Evolutionary conservation across 805 yeast species (phyloP).

Genomic region (Tetrapisispora pingtungensis): DNA sequence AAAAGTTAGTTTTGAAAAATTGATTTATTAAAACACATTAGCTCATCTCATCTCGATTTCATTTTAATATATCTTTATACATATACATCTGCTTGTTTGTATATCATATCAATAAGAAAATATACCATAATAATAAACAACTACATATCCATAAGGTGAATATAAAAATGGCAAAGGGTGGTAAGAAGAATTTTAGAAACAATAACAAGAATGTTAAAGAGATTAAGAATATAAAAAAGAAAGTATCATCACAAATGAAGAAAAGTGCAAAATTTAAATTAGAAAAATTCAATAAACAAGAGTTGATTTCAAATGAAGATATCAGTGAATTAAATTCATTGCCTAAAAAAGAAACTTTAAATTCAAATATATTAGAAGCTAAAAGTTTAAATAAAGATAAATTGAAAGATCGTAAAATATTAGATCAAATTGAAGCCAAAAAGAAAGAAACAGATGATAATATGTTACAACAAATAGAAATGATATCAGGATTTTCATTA

Average conservation of each 20-base stretch:
- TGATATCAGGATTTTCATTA: constrained; percentile 27
- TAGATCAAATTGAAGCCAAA: constrained; percentile 12
- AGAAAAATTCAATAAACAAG: constrained; percentile 17
- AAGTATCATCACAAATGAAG: constrained; percentile 15
- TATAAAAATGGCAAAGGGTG: not conserved
- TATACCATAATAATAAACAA: no score
- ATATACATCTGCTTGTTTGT: not conserved
- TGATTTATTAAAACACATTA: not conserved
- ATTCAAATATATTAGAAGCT: constrained; percentile 10
- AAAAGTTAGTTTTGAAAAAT: no score
- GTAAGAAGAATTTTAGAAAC: not conserved
- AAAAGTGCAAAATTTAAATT: constrained; percentile 20
- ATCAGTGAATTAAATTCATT: constrained; percentile 1
- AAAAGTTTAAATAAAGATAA: constrained; percentile 20
- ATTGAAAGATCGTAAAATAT: constrained; percentile 17
- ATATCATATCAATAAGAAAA: no score
- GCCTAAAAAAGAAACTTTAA: not conserved
- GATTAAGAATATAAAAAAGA: not conserved
- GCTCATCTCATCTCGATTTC: not conserved
- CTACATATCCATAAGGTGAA: no score
- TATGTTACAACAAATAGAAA: constrained; percentile 26
- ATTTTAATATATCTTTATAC: not conserved
- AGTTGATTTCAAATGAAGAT: constrained; percentile 6
- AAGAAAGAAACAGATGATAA: constrained; percentile 23
- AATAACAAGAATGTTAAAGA: not conserved